Conservation (phyloP, 2,329 filamentous ascomycete genomes). For the Colletotrichum sansevieriae region DNA sequence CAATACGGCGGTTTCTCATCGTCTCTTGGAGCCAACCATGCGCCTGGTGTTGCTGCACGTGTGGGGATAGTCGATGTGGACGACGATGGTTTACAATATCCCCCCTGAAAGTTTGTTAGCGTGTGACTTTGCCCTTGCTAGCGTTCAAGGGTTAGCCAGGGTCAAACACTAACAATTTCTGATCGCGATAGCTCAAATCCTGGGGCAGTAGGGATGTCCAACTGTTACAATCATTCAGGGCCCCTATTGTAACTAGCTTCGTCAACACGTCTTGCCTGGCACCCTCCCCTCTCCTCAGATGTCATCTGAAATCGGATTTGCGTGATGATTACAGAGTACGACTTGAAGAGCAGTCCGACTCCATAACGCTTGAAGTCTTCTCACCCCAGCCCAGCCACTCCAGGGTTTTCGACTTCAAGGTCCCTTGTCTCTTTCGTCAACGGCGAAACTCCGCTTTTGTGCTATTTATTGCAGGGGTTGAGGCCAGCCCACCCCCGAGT, state of each 20-base stretch:
- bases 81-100: not conserved
- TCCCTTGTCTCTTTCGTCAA: conserved; percentile 21
- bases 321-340: not conserved
- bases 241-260: not conserved
- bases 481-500: not conserved
- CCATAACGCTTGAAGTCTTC: conserved; percentile 3
- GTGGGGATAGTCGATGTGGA: conserved; percentile 28
- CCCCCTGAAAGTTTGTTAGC: too few relatives aligned
- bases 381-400: not conserved
- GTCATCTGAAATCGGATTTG: conserved; percentile 20
- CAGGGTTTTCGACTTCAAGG: conserved; percentile 2
- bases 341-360: not conserved
- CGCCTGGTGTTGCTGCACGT: conserved; percentile 31
- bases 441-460: conserved; percentile 14
- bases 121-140: too few relatives aligned
- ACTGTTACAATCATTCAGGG: too few relatives aligned
- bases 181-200: too few relatives aligned
- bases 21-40: conserved; percentile 9
- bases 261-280: not conserved
- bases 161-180: too few relatives aligned
- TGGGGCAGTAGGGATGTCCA: too few relatives aligned
- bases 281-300: conserved; percentile 11
- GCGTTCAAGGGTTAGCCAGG: too few relatives aligned
- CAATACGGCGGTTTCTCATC: too few relatives aligned
- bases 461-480: conserved; percentile 27